Base-by-base conservation (phyloP, 495 filamentous ascomycete species). In the Cetradonia linearis region DNA sequence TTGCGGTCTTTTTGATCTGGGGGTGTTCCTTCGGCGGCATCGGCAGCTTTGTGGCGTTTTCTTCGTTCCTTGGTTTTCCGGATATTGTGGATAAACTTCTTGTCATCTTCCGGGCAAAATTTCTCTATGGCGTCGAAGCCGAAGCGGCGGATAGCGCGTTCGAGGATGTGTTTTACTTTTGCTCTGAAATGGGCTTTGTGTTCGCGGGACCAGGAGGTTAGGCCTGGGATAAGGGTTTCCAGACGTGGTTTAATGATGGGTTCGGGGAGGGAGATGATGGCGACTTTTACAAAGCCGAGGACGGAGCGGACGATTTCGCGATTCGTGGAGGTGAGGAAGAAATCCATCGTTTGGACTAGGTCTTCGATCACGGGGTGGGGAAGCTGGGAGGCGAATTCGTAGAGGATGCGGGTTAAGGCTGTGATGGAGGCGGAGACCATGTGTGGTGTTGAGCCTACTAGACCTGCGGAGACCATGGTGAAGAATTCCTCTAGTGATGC, bases 121-220 rank as follows among this genome's bases (percentile, higher is more conserved):
- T 75, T 78, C 71, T 91, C 89, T 3, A 98, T 80, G 8, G 76
- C 65, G 2, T 90, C 84, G 42, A 85, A 84, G 33, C 94, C 92
- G 72, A 96, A 96, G 54, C 91, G 82, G 20, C 93, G 81, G 30
- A 96, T 84, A 77, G 95, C 88, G 33, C 93, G 83, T 73, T 98
- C 93, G 33, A 97, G 71, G 63, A 98, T 96, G 67, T 95, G 89
- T 81, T 95, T 97, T 58, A 98, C 90, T 77, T 96, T 97, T 33
- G 89, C 85, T 63, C 88, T 87, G 70, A 97, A 90, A 67, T 93
- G 89, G 18, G 88, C 90, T 74, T 95, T 96, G 75, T 98, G 94
- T 71, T 98, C 93, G 72, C 95, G 89, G 66, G 86, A 89, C 93
- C 93, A 98, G 23, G 87, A 84, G 84, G 96, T 88, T 11, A 96